These are phyloP conservation scores for Escallonia herrerae DNA, from an alignment of 129 eudicot genomes.

Conservation along the genomic window DNA sequence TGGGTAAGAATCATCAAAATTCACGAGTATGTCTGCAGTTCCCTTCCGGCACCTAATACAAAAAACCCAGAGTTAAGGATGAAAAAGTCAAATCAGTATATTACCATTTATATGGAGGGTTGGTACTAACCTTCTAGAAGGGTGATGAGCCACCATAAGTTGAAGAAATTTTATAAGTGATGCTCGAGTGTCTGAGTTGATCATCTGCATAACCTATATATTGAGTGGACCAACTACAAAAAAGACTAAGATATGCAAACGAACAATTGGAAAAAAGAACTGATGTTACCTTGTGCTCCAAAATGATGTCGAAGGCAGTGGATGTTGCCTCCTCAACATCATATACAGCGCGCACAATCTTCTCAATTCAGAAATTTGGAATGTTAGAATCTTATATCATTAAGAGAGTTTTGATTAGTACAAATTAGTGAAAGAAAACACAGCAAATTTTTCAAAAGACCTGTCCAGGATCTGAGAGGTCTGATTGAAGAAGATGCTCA, in stretches of 20 bases:
- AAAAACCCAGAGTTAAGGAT: slow-evolving; percentile 9
- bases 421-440: not conserved
- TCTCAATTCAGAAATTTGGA: slow-evolving; percentile 13
- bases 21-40: slow-evolving; percentile 77
- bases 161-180: slow-evolving; percentile 78
- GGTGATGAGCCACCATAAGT: slow-evolving; percentile 86
- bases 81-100: slow-evolving; percentile 6
- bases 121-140: slow-evolving; percentile 60
- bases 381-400: slow-evolving; percentile 5
- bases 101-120: slow-evolving; percentile 2
- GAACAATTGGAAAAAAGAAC: not conserved
- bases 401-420: not conserved
- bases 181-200: slow-evolving; percentile 69
- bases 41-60: slow-evolving; percentile 75
- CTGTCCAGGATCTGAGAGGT: slow-evolving; percentile 67
- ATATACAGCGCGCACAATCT: slow-evolving; percentile 82
- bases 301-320: slow-evolving; percentile 67
- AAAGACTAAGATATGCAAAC: slow-evolving; percentile 5
- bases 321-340: slow-evolving; percentile 96
- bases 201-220: slow-evolving; percentile 47
- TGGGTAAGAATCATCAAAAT: slow-evolving; percentile 69
- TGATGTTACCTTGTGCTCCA: slow-evolving; percentile 54
- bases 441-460: slow-evolving; percentile 20
- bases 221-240: slow-evolving; percentile 5
- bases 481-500: slow-evolving; percentile 57